These are phyloP conservation scores for Botryosphaeria dothidea DNA, from an alignment of 2,329 filamentous ascomycete genomes.

Conservation along the genomic window DNA sequence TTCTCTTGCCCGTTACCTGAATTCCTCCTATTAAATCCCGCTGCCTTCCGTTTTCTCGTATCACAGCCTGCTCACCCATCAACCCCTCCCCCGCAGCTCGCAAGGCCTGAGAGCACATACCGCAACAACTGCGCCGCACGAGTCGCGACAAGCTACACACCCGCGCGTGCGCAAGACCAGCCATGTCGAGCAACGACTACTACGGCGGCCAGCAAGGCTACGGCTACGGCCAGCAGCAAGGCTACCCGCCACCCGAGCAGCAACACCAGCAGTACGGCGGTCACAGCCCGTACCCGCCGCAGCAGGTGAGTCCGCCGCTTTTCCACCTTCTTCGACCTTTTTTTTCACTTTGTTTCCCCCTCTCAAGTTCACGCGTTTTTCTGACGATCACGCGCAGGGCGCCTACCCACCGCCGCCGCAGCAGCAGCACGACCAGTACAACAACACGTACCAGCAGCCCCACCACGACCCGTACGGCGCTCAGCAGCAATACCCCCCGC, in stretches of 20 bases:
- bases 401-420: constrained; percentile 33
- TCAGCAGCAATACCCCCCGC: constrained; percentile 20
- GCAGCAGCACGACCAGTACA: constrained; percentile 28
- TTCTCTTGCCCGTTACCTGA: background rate
- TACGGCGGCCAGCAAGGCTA: constrained; percentile 32
- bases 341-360: no score
- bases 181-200: constrained; percentile 35
- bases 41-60: background rate
- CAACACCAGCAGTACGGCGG: constrained; percentile 20
- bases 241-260: constrained; percentile 22
- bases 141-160: no score
- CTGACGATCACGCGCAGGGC: no score
- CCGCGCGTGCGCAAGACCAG: background rate
- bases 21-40: constrained; percentile 7
- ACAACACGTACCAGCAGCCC: background rate
- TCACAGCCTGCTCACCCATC: background rate
- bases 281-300: constrained; percentile 29
- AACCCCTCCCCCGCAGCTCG: background rate
- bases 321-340: constrained; percentile 19
- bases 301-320: constrained; percentile 23
- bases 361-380: no score
- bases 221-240: constrained; percentile 16
- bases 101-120: background rate
- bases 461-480: constrained; percentile 32
- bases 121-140: background rate